Evolutionary conservation across 352 stramenopile genomes (phyloP).

Genomic region (Phytophthora pini): DNA sequence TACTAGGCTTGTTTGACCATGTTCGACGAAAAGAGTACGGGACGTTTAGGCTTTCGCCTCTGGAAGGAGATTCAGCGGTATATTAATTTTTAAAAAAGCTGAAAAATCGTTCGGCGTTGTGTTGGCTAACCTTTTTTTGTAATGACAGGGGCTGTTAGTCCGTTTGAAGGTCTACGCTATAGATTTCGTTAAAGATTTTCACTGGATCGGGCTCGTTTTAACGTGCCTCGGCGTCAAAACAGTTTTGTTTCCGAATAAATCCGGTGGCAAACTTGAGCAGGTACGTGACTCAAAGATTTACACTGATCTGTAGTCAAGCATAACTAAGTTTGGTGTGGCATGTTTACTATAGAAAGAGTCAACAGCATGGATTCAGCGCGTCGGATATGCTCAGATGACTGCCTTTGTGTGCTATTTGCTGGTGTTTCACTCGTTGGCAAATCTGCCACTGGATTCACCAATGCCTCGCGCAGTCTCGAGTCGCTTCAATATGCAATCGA

Average conservation of each 20-base stretch:
- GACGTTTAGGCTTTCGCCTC: slow-evolving; percentile 90
- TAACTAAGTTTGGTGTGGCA: background rate
- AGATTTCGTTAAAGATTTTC: slow-evolving; percentile 42
- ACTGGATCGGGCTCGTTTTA: slow-evolving; percentile 20
- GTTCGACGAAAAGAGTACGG: slow-evolving; percentile 91
- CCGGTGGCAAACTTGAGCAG: slow-evolving; percentile 4
- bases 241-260: slow-evolving; percentile 4
- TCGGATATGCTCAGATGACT: slow-evolving; percentile 46
- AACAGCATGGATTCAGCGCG: slow-evolving; percentile 7
- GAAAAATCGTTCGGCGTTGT: background rate
- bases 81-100: background rate
- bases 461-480: slow-evolving; percentile 92
- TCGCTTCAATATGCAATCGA: slow-evolving; percentile 92
- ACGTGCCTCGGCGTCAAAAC: slow-evolving; percentile 29
- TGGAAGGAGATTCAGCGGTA: slow-evolving; percentile 49
- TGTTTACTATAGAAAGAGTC: slow-evolving; percentile 1
- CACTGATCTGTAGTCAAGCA: background rate
- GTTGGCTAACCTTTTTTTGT: slow-evolving; percentile 3
- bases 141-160: slow-evolving; percentile 25
- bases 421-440: slow-evolving; percentile 93
- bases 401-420: slow-evolving; percentile 82
- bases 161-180: slow-evolving; percentile 37
- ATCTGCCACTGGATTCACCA: slow-evolving; percentile 87
- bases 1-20: slow-evolving; percentile 58
- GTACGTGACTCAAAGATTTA: slow-evolving; percentile 5